phyloP scores from a whole-genome alignment of 495 filamentous ascomycete species.

The Sporormia fimetaria region DNA sequence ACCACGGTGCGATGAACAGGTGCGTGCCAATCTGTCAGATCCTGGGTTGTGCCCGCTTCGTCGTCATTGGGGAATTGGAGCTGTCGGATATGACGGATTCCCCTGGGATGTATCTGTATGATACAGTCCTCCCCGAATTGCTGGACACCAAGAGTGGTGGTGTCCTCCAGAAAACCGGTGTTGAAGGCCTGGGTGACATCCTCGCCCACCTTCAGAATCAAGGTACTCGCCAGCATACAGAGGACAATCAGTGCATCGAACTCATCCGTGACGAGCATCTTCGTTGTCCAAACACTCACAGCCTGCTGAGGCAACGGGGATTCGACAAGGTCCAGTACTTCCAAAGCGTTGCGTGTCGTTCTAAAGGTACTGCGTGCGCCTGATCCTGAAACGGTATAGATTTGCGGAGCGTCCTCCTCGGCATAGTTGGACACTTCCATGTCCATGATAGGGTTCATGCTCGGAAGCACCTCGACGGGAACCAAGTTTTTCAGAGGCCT shows the following conservation, averaged over 20 bases:
- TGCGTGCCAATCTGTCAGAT: slow-evolving; percentile 80
- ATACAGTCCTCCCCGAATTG: slow-evolving; percentile 88
- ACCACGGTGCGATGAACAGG: slow-evolving; percentile 91
- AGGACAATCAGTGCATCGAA: slow-evolving; percentile 70
- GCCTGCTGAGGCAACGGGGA: slow-evolving; percentile 79
- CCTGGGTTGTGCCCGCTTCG: slow-evolving; percentile 36
- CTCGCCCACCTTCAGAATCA: slow-evolving; percentile 90
- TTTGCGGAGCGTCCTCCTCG: slow-evolving; percentile 89
- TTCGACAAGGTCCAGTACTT: slow-evolving; percentile 87
- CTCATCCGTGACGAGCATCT: slow-evolving; percentile 67
- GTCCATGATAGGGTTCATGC: slow-evolving; percentile 82
- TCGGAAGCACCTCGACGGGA: slow-evolving; percentile 73
- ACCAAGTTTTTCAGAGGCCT: slow-evolving; percentile 69
- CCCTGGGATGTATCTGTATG: slow-evolving; percentile 88
- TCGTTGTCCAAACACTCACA: slow-evolving; percentile 89
- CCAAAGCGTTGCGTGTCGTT: slow-evolving; percentile 81
- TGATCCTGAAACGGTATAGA: slow-evolving; percentile 81
- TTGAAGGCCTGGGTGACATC: slow-evolving; percentile 92
- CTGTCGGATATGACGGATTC: slow-evolving; percentile 77
- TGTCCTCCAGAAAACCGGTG: slow-evolving; percentile 76
- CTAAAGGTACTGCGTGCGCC: slow-evolving; percentile 82
- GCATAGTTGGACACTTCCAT: slow-evolving; percentile 81
- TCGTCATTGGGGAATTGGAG: slow-evolving; percentile 24
- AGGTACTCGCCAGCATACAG: slow-evolving; percentile 57
- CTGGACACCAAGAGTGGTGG: slow-evolving; percentile 81